Evolutionary conservation across 352 stramenopile genomes (phyloP).

Genomic region (Pythium dissimile): DNA sequence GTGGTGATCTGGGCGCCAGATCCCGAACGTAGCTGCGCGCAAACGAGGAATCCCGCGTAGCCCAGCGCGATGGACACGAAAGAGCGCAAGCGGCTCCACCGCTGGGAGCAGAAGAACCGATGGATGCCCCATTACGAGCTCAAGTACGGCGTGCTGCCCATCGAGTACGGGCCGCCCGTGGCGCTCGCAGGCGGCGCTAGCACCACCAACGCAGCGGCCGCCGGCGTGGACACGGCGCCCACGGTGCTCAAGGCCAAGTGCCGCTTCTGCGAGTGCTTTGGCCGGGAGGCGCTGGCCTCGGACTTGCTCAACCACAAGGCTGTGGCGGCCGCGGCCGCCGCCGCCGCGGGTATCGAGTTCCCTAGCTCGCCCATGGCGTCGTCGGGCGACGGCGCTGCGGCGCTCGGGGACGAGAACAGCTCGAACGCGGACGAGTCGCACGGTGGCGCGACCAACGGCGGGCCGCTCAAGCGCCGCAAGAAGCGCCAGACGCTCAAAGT

Average conservation of each 20-base stretch:
- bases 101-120: slow-evolving; percentile 64
- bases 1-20: background rate
- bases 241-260: slow-evolving; percentile 50
- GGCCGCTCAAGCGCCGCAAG: slow-evolving; percentile 38
- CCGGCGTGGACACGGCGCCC: slow-evolving; percentile 10
- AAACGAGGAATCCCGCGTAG: background rate
- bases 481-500: slow-evolving; percentile 62
- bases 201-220: background rate
- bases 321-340: slow-evolving; percentile 10
- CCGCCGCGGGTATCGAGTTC: slow-evolving; percentile 19
- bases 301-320: slow-evolving; percentile 17
- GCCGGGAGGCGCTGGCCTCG: slow-evolving; percentile 27
- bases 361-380: slow-evolving; percentile 18
- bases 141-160: slow-evolving; percentile 54
- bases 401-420: slow-evolving; percentile 19
- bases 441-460: background rate
- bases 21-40: slow-evolving; percentile 8
- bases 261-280: slow-evolving; percentile 59
- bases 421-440: slow-evolving; percentile 18
- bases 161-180: slow-evolving; percentile 30
- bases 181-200: background rate
- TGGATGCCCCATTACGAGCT: slow-evolving; percentile 61
- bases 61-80: slow-evolving; percentile 36
- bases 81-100: slow-evolving; percentile 52
- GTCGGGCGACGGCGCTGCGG: background rate